phyloP scores from a whole-genome alignment of 371 early-diverging fungal genomes.

The Zychaea mexicana region DNA sequence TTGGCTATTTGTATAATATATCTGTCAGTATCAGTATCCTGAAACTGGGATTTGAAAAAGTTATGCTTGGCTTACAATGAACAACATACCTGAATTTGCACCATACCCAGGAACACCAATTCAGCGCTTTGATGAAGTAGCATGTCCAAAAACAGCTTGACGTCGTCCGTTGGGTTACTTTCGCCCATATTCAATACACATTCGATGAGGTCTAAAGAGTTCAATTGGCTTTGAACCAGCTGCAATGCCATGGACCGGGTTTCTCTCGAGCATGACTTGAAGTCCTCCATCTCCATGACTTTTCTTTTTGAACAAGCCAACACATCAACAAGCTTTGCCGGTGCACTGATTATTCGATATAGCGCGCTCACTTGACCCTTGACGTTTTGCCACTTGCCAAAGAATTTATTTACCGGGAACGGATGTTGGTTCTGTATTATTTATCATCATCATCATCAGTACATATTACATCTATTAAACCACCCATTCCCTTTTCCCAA shows the following conservation, averaged over 20 bases:
- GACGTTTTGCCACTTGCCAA: conserved; percentile 77
- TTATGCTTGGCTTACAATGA: neutral
- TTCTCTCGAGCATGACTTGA: conserved; percentile 47
- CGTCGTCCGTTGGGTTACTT: conserved; percentile 63
- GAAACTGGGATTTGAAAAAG: neutral
- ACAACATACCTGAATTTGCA: conserved; percentile 59
- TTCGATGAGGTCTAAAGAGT: conserved; percentile 77
- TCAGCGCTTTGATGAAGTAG: conserved; percentile 74
- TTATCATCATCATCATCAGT: neutral
- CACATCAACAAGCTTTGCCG: conserved; percentile 54
- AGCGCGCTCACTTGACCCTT: conserved; percentile 76
- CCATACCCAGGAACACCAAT: conserved; percentile 74
- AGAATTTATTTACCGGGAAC: conserved; percentile 78
- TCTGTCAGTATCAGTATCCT: neutral
- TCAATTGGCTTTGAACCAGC: conserved; percentile 65
- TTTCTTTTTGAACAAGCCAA: conserved; percentile 50
- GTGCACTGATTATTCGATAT: conserved; percentile 61
- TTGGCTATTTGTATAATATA: conserved; percentile 28
- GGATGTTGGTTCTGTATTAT: conserved; percentile 17
- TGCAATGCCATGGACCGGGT: conserved; percentile 52
- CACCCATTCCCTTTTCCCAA: neutral
- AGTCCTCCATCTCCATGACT: conserved; percentile 58
- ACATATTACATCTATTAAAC: neutral
- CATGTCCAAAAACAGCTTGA: conserved; percentile 65
- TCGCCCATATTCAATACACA: conserved; percentile 68